A percentile compares a stretch with the other conserved stretches of the same genome.
phyloP scores from a whole-genome alignment of 192 early-diverging fungal genomes.

The Geranomyces variabilis region DNA sequence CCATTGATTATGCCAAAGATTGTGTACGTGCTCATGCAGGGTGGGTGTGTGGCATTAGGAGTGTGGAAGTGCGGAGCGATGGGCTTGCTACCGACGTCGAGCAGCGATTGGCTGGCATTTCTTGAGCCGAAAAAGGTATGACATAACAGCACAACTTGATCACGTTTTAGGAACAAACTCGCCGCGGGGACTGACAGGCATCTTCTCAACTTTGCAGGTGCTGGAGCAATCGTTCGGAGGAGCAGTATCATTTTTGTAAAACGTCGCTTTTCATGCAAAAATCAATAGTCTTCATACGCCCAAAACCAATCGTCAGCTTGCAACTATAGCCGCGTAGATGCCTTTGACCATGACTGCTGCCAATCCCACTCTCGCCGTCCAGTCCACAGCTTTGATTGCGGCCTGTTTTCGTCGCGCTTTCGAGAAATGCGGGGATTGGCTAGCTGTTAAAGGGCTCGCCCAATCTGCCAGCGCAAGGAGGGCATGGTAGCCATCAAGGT shows the following conservation, averaged over 20 bases:
- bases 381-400: no score
- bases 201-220: not conserved
- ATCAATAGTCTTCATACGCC: no score
- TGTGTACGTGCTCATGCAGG: conserved; percentile 80
- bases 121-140: conserved; percentile 53
- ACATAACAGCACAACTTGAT: not conserved
- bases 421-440: no score
- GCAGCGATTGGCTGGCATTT: conserved; percentile 96
- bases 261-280: no score
- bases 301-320: no score
- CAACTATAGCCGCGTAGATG: no score
- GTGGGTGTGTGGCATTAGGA: conserved; percentile 79
- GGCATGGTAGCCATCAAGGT: conserved; percentile 75
- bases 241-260: not conserved
- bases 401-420: no score
- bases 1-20: conserved; percentile 79
- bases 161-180: no score
- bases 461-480: conserved; percentile 48
- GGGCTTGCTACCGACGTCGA: conserved; percentile 92
- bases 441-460: not conserved
- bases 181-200: no score
- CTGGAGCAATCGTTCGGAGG: conserved; percentile 3
- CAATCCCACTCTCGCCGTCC: no score
- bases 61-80: conserved; percentile 90
- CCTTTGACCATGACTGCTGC: no score